Conservation (phyloP, 2,329 filamentous ascomycete genomes). For the Diplodia intermedia region DNA sequence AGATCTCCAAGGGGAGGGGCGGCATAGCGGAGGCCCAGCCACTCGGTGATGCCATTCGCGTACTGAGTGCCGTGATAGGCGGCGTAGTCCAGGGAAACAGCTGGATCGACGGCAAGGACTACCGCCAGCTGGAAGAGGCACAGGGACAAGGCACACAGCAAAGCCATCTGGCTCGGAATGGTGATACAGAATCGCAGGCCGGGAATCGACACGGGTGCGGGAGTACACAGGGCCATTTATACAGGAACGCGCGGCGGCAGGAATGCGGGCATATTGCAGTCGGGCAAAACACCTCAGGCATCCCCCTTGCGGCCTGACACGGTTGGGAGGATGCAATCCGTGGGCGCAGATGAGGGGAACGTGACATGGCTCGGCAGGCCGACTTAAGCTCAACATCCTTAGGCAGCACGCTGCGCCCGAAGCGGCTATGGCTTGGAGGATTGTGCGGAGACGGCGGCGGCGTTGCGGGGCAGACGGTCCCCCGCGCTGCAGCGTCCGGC, state of each 20-base stretch:
- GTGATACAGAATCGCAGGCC: neutral
- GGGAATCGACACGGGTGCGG: neutral
- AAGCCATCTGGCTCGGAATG: slow-evolving; percentile 10
- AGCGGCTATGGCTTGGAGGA: slow-evolving; percentile 3
- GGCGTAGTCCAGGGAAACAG: slow-evolving; percentile 69
- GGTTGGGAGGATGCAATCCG: neutral
- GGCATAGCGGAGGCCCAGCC: slow-evolving; percentile 77
- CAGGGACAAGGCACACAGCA: neutral
- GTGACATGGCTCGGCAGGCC: slow-evolving; percentile 8
- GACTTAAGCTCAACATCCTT: slow-evolving; percentile 11
- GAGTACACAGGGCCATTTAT: slow-evolving; percentile 21
- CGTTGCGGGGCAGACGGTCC: slow-evolving; percentile 14
- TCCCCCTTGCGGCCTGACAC: slow-evolving; percentile 7
- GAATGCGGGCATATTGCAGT: slow-evolving; percentile 9
- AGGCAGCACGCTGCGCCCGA: neutral
- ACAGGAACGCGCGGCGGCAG: slow-evolving; percentile 12
- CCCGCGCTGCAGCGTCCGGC: neutral
- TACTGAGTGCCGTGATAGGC: slow-evolving; percentile 66
- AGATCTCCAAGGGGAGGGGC: slow-evolving; percentile 70
- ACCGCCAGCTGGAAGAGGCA: slow-evolving; percentile 31
- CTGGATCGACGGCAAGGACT: slow-evolving; percentile 41
- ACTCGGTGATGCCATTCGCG: slow-evolving; percentile 67
- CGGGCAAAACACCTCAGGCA: slow-evolving; percentile 9
- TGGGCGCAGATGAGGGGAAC: slow-evolving; percentile 8
- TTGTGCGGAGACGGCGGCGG: slow-evolving; percentile 18